Evolutionary conservation across 179 eudicot species (phyloP).

Genomic region (Corrigiola litoralis): DNA sequence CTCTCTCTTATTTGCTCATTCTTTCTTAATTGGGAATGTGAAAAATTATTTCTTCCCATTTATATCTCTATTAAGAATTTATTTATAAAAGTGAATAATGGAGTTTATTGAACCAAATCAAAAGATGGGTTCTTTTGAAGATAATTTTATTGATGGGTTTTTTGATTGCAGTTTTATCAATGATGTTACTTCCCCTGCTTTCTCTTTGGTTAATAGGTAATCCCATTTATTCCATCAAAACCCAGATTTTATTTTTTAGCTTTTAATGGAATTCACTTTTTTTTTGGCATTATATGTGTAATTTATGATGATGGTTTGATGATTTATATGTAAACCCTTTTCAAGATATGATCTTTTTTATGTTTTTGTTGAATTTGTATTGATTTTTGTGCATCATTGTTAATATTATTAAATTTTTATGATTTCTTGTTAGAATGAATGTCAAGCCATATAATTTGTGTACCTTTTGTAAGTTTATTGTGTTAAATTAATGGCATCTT

Average conservation of each 20-base stretch:
- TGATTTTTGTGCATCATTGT: no score
- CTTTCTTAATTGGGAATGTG: neutral
- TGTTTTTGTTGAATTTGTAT: no score
- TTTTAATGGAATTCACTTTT: neutral
- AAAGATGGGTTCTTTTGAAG: slow-evolving; percentile 49
- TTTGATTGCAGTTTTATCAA: slow-evolving; percentile 54
- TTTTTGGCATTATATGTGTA: no score
- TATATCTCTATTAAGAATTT: neutral
- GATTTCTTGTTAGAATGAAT: no score
- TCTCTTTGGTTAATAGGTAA: slow-evolving; percentile 46
- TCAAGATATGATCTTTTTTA: no score
- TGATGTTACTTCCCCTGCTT: slow-evolving; percentile 43
- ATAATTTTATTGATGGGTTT: slow-evolving; percentile 41
- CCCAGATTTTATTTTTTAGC: neutral
- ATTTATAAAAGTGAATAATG: neutral
- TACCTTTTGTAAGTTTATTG: no score
- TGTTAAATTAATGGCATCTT: no score
- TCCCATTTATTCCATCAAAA: neutral
- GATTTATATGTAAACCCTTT: neutral
- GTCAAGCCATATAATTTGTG: no score
- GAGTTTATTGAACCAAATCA: neutral
- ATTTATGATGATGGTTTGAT: neutral
- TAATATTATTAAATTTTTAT: no score
- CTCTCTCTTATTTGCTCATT: neutral
- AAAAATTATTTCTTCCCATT: neutral